Evolutionary conservation across 306 rosid species (phyloP).

Genomic region (Malus asiatica): DNA sequence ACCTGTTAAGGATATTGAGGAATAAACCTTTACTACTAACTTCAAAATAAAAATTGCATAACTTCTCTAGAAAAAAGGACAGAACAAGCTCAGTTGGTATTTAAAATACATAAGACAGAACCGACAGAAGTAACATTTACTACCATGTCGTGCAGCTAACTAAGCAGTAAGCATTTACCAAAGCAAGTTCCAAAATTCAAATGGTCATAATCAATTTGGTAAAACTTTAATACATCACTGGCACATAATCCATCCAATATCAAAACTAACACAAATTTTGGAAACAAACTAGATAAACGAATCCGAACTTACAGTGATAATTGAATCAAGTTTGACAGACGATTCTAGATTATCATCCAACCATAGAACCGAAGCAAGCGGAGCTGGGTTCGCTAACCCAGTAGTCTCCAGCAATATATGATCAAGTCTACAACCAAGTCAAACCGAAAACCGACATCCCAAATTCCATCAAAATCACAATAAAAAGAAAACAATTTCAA

Average conservation of each 20-base stretch:
- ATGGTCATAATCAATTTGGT: background rate
- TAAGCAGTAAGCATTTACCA: background rate
- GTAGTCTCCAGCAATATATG: conserved; percentile 95
- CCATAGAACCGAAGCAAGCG: conserved; percentile 94
- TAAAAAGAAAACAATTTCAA: background rate
- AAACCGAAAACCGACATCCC: background rate
- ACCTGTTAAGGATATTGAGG: conserved; percentile 32
- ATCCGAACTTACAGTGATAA: conserved; percentile 62
- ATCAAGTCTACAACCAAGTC: conserved; percentile 52
- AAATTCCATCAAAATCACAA: background rate
- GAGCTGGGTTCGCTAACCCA: conserved; percentile 97
- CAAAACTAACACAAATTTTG: background rate
- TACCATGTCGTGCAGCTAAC: background rate
- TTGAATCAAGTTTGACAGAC: conserved; percentile 78
- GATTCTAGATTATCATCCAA: conserved; percentile 94
- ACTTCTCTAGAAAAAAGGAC: background rate
- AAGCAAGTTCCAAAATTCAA: background rate
- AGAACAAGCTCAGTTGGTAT: background rate
- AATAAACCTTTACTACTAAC: background rate
- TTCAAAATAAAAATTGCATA: background rate
- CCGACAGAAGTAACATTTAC: background rate
- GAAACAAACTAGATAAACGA: background rate
- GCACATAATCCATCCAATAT: background rate
- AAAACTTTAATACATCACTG: background rate
- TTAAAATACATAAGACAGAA: conserved; percentile 3